Percentiles rank a stretch among this genome's conserved stretches.
Conservation (phyloP, 2,329 filamentous ascomycete genomes). For the Ambrosiella xylebori region DNA sequence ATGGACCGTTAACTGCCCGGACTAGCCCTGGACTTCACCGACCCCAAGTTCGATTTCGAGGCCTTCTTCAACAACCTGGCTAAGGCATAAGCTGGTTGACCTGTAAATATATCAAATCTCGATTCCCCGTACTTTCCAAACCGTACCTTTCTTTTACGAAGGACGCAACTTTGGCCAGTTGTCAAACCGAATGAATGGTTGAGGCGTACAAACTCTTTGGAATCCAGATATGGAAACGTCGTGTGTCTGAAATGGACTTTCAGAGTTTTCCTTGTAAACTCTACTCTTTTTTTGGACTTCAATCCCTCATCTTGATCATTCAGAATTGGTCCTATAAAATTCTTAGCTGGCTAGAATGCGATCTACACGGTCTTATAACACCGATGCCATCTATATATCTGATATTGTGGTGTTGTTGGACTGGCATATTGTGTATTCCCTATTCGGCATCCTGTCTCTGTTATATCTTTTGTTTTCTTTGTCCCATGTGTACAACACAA, state of each 20-base stretch:
- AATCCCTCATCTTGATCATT: too few relatives aligned
- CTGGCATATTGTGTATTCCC: neutral
- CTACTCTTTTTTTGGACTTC: too few relatives aligned
- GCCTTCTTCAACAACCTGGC: conserved; percentile 52
- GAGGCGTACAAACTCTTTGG: neutral
- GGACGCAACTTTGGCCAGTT: too few relatives aligned
- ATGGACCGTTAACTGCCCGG: neutral
- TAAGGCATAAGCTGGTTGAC: conserved; percentile 25
- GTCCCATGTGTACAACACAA: conserved; percentile 13
- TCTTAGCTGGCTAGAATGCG: too few relatives aligned
- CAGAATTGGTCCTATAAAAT: too few relatives aligned
- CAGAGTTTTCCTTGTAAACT: too few relatives aligned
- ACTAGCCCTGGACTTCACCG: conserved; percentile 39
- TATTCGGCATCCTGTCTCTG: conserved; percentile 1
- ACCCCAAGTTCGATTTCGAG: conserved; percentile 89
- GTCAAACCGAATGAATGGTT: neutral
- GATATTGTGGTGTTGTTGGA: neutral
- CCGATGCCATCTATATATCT: neutral
- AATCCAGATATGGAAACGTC: too few relatives aligned
- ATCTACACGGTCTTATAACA: neutral
- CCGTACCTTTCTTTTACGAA: neutral
- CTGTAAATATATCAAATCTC: conserved; percentile 9
- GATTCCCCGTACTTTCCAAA: conserved; percentile 3
- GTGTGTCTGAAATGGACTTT: neutral
- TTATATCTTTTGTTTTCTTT: conserved; percentile 6